These are phyloP conservation scores for Tetradesmus obliquus DNA, from an alignment of 139 green algal species.

Conservation along the genomic window DNA sequence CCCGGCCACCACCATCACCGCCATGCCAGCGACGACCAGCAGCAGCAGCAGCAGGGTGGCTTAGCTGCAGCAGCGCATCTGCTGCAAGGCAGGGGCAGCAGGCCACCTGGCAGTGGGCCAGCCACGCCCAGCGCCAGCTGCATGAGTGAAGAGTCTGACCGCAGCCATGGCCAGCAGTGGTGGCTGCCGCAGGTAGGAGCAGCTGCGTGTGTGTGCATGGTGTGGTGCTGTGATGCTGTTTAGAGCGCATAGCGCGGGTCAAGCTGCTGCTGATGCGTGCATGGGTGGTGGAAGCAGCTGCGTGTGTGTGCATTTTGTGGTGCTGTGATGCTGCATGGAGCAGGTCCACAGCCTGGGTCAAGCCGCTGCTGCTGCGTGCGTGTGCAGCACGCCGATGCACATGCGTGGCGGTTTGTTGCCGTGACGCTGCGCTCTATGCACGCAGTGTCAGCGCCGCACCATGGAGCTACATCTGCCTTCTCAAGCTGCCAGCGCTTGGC, in stretches of 20 bases:
- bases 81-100: neutral
- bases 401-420: too few species aligned
- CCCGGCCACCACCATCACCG: neutral
- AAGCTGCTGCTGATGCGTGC: too few species aligned
- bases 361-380: too few species aligned
- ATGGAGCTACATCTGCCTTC: too few species aligned
- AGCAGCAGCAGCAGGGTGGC: neutral
- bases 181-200: slow-evolving; percentile 9
- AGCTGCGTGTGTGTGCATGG: neutral
- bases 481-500: too few species aligned
- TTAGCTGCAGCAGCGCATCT: neutral
- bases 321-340: neutral
- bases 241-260: too few species aligned
- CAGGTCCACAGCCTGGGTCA: too few species aligned
- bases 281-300: neutral
- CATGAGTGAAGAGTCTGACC: slow-evolving; percentile 27
- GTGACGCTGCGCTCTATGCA: too few species aligned
- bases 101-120: neutral
- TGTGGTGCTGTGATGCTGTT: neutral
- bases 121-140: slow-evolving; percentile 23
- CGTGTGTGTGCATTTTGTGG: neutral
- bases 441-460: too few species aligned
- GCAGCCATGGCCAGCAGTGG: slow-evolving; percentile 33
- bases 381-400: too few species aligned
- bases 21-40: neutral